A percentile compares a stretch with the other conserved stretches of the same genome.
Evolutionary conservation across 192 early-diverging fungal species (phyloP).

Genomic region (Umbelopsis sp.): DNA sequence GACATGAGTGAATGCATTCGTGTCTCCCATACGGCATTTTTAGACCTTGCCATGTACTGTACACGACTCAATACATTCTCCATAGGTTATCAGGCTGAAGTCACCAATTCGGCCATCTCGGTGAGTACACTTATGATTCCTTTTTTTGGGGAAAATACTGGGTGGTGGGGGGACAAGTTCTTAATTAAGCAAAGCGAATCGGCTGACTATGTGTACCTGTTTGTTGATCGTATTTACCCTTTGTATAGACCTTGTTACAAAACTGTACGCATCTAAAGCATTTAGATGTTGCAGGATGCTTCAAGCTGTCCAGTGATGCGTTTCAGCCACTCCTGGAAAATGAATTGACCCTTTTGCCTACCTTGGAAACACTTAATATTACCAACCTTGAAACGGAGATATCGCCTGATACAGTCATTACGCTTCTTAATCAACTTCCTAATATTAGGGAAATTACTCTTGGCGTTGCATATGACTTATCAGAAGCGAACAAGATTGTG

Average conservation of each 20-base stretch:
- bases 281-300: conserved; percentile 35
- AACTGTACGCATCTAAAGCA: conserved; percentile 28
- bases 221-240: neutral
- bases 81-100: conserved; percentile 33
- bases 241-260: conserved; percentile 20
- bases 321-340: conserved; percentile 20
- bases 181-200: conserved; percentile 6
- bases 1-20: conserved; percentile 36
- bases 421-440: conserved; percentile 21
- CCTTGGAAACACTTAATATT: conserved; percentile 28
- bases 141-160: conserved; percentile 2
- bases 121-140: neutral
- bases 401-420: conserved; percentile 14
- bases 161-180: neutral
- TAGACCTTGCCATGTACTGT: conserved; percentile 20
- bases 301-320: conserved; percentile 29
- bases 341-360: neutral
- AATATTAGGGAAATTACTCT: conserved; percentile 26
- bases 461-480: conserved; percentile 29
- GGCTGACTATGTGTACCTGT: neutral
- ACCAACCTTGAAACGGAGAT: conserved; percentile 27
- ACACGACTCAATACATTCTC: conserved; percentile 15
- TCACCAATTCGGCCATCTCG: conserved; percentile 28
- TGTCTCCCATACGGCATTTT: conserved; percentile 22
- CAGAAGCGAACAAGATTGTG: conserved; percentile 24